Evolutionary conservation across 345 rosid species (phyloP), one percentile per base, ranked within the genome.

Genomic region (Sapria himalayana): DNA sequence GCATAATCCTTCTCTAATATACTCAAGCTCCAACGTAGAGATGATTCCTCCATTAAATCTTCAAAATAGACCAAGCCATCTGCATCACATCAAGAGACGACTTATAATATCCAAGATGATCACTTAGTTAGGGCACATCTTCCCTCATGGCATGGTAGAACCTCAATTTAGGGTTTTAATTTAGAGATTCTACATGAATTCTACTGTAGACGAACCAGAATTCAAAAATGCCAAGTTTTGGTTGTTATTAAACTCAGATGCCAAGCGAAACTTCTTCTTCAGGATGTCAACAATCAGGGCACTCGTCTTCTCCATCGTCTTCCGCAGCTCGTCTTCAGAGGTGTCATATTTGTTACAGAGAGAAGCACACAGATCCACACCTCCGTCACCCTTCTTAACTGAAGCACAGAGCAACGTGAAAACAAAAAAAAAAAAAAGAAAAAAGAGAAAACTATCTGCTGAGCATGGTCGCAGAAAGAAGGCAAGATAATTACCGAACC

Each of bases 61-160:
- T 69, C 85, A 69, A 71, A 89, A 58, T 74, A 89, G 55, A 75
- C 50, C 71, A 89, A 63, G 51, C 84, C 89, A 66, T 82, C 98
- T 89, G 76, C 61, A 57, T 29, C 47, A 38, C 18, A 34, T n/a
- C n/a, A n/a, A n/a, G n/a, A n/a, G n/a, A n/a, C n/a, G n/a, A n/a
- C n/a, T n/a, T n/a, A n/a, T n/a, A n/a, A n/a, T n/a, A n/a, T n/a
- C n/a, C n/a, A n/a, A n/a, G n/a, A n/a, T n/a, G n/a, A n/a, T n/a
- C n/a, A n/a, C n/a, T n/a, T n/a, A n/a, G n/a, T n/a, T n/a, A n/a
- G n/a, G n/a, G n/a, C n/a, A n/a, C n/a, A n/a, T n/a, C n/a, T n/a
- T n/a, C n/a, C n/a, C n/a, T n/a, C n/a, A n/a, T n/a, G n/a, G n/a
- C n/a, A n/a, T n/a, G n/a, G n/a, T n/a, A n/a, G n/a, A n/a, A n/a